A percentile compares a stretch with the other conserved stretches of the same genome.
These are phyloP conservation scores for Daucus carota DNA, from an alignment of 129 eudicot species.

Conservation along the genomic window DNA sequence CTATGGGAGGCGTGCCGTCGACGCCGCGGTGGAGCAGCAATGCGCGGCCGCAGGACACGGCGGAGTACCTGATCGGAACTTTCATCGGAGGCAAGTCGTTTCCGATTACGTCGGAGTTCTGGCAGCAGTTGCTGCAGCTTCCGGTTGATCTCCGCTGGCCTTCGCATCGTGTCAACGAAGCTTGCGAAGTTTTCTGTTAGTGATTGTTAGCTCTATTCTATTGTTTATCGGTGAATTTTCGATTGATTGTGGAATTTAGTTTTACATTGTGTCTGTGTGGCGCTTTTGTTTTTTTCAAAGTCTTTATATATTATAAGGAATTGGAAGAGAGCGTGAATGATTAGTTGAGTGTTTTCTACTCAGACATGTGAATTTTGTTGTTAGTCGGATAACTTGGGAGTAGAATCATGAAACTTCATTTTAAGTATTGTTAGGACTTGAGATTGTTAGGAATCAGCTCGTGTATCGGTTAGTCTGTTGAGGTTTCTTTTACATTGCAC, in stretches of 20 bases:
- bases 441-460: too few relatives aligned
- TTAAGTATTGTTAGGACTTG: too few relatives aligned
- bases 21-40: constrained; percentile 59
- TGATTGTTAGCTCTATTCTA: background rate
- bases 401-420: too few relatives aligned
- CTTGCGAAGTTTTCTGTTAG: constrained; percentile 68
- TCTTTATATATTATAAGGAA: too few relatives aligned
- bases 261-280: background rate
- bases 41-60: constrained; percentile 56
- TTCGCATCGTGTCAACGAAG: constrained; percentile 56
- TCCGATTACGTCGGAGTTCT: constrained; percentile 68
- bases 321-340: too few relatives aligned
- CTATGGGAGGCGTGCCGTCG: constrained; percentile 78
- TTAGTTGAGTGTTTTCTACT: too few relatives aligned
- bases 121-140: constrained; percentile 74
- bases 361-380: too few relatives aligned
- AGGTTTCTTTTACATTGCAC: too few relatives aligned
- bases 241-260: background rate
- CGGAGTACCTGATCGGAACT: constrained; percentile 68
- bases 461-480: too few relatives aligned
- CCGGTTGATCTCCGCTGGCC: constrained; percentile 82
- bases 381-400: too few relatives aligned
- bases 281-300: too few relatives aligned
- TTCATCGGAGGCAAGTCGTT: constrained; percentile 70
- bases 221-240: background rate